Evolutionary conservation across 2,329 filamentous ascomycete genomes (phyloP).

Genomic region (Leptographium flavum): DNA sequence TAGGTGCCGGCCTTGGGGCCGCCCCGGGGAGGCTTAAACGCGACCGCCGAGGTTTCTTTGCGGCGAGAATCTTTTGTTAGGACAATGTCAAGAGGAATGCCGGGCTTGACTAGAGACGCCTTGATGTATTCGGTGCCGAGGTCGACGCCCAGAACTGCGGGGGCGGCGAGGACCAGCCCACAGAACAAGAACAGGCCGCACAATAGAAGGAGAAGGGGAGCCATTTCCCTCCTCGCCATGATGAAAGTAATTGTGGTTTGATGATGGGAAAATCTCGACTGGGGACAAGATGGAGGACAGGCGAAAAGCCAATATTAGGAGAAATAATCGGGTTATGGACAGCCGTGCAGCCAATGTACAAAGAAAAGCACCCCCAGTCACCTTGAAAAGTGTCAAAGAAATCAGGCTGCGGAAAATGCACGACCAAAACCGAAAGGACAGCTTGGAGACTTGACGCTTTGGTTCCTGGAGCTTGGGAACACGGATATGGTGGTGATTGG

Average conservation of each 20-base stretch:
- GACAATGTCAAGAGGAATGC: conserved; percentile 93
- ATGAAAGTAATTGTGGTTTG: conserved; percentile 5
- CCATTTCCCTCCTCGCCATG: conserved; percentile 23
- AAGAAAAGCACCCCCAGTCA: background rate
- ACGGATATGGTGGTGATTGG: conserved; percentile 7
- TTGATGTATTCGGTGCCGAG: conserved; percentile 96
- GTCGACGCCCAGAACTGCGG: conserved; percentile 83
- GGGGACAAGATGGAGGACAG: background rate
- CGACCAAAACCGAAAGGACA: conserved; percentile 7
- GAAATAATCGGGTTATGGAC: background rate
- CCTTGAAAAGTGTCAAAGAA: background rate
- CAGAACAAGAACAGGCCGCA: conserved; percentile 28
- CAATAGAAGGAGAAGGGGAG: conserved; percentile 22
- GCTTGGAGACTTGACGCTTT: conserved; percentile 5
- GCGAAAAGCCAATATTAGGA: background rate
- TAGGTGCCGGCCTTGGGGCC: conserved; percentile 50
- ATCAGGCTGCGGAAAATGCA: background rate
- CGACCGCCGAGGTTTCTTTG: conserved; percentile 82
- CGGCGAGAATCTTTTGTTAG: conserved; percentile 94
- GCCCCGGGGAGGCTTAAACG: conserved; percentile 74
- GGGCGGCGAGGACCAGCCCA: conserved; percentile 35
- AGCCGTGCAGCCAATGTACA: background rate
- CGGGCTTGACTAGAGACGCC: conserved; percentile 87
- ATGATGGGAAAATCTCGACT: background rate
- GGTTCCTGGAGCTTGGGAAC: conserved; percentile 3